Base-by-base conservation (phyloP, 2,329 filamentous ascomycete genomes). In the Penicillium sclerotigenum region DNA sequence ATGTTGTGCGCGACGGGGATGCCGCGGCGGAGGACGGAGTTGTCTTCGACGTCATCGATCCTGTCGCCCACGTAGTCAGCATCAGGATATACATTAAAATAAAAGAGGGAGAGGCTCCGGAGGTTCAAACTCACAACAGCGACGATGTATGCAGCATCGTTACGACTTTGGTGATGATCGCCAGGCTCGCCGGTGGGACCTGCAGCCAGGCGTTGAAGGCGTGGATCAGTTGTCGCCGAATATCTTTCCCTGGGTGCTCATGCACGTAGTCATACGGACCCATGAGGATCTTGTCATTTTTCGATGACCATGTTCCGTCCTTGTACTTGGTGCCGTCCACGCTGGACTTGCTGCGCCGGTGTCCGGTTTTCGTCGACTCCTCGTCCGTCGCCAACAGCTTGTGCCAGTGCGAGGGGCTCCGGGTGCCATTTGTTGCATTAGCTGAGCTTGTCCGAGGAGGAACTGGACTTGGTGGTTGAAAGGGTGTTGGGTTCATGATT, bases 401-500 rank as follows among this genome's bases (percentile, higher is more conserved):
- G 33, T 41, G 54, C 28, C 56, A 56, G 43, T 55, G 59, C 24
- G 53, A 49, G 5, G 52, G 49, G 22, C 59, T 59, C 16, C 50
- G 40, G 2, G 31, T 51, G 20, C 53, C 52, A 52, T 59, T 64
- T 52, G 58, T 52, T 37, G 62, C 78, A 60, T 80, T 79, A 54
- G 83, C 85, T 1, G 87, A 89, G 54, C 88, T 91, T 43, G 86
- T 90, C 60, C 89, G 83, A 3, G 87, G 86, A 20, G 89, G 88
- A 53, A 91, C 90, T 36, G 81, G 80, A 71, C 84, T 86, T 52
- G 87, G 86, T n/a, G 81, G 83, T 55, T 77, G 76, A 50, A 79
- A 72, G 58, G 72, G 71, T 26, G 45, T 60, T 37, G 68, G 64
- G 34, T 56, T 57, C 63, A 69, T 69, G 28, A 43, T 47, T 54